Evolutionary conservation across 352 stramenopile genomes (phyloP), one percentile per base, ranked within the genome.

Genomic region (Phytopythium sindhum): DNA sequence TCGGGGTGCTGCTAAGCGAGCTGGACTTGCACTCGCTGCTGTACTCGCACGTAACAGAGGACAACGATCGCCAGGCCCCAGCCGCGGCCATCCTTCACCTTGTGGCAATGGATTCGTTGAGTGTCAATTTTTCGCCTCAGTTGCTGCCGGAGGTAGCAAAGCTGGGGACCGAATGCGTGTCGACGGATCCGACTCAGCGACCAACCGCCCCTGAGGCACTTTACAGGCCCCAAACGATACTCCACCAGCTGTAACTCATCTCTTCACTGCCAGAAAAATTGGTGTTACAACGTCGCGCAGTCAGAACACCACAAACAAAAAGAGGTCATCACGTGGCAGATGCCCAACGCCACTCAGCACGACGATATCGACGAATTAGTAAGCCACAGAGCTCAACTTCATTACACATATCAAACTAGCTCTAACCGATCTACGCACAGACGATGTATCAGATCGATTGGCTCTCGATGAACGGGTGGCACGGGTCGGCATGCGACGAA

Each of bases 1-100:
- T 75, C 29, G 69, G 69, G 14, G 69, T 75, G 15, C 48, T 75
- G 45, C 61, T 77, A 42, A 77, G 61, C 0, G 69, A 78, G 12
- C 31, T 75, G 10, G 73, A 77, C 39, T 55, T 64, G 3, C 70
- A 77, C 50, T 51, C 42, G 23, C 54, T 75, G 31, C 70, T 70
- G 42, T 81, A 77, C 37, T 42, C 66, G 2, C 54, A 77, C 51
- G 70, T 56, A 4, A 68, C 53, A 51, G 48, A 66, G 45, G 62
- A 67, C 31, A 73, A 56, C n/a, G 58, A 57, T 28, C 57, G 60
- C 21, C 65, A 68, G 39, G 50, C 65, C 26, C 50, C 65, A 2
- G 67, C 70, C 26, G 63, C 64, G 0, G 65, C 70, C 0, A 64
- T 75, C 53, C 39, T 75, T 10, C 72, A 84, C 47, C 66, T 75